Evolutionary conservation across 2,329 filamentous ascomycete genomes (phyloP).

Genomic region (Pseudogymnoascus verrucosus): DNA sequence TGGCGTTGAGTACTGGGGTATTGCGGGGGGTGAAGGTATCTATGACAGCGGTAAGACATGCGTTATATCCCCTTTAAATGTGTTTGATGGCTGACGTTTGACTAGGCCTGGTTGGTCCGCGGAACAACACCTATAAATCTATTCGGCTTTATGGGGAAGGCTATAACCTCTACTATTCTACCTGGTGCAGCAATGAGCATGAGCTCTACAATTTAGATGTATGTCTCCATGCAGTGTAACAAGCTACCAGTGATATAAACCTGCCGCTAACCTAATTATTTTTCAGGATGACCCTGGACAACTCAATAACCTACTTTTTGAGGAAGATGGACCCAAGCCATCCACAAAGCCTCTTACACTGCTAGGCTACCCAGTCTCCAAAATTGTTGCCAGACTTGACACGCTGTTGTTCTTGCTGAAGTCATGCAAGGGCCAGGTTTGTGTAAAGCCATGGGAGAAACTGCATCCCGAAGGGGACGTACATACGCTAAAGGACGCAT

Average conservation of each 20-base stretch:
- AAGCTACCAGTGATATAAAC: not conserved
- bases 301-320: slow-evolving; percentile 33
- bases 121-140: slow-evolving; percentile 44
- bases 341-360: slow-evolving; percentile 20
- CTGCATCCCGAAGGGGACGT: slow-evolving; percentile 48
- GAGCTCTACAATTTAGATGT: slow-evolving; percentile 58
- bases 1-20: slow-evolving; percentile 40
- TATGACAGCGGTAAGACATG: slow-evolving; percentile 15
- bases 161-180: slow-evolving; percentile 57
- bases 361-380: slow-evolving; percentile 29
- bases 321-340: not conserved
- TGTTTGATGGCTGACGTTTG: not conserved
- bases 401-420: slow-evolving; percentile 53
- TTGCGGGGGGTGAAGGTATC: slow-evolving; percentile 22
- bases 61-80: not conserved
- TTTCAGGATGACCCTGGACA: slow-evolving; percentile 42
- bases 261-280: not conserved
- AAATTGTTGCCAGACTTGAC: slow-evolving; percentile 45
- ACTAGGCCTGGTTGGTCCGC: slow-evolving; percentile 15
- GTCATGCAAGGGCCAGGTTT: slow-evolving; percentile 47
- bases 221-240: slow-evolving; percentile 15
- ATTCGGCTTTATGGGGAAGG: slow-evolving; percentile 35
- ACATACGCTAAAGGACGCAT: slow-evolving; percentile 41
- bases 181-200: slow-evolving; percentile 62
- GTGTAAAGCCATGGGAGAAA: slow-evolving; percentile 47